Base-by-base conservation (phyloP, 371 early-diverging fungal genomes). In the Syncephalastrum contaminatum region DNA sequence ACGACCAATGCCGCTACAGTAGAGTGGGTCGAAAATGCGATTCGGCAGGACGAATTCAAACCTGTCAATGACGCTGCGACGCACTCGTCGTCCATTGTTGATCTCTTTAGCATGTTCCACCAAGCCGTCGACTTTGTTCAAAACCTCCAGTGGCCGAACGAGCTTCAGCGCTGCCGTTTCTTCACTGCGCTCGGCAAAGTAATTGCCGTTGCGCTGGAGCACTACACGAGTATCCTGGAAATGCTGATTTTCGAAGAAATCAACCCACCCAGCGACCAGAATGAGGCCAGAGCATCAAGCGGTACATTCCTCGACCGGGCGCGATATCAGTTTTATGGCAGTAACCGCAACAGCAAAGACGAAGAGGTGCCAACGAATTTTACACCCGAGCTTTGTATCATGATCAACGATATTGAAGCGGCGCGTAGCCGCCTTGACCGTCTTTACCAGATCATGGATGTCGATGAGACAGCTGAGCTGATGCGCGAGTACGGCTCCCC, bases 51-150 rank as follows among this genome's bases (percentile, higher is more conserved):
- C 51, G 66, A 81, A 83, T 84, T 84, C 66, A 67, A 79, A 60
- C 56, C 77, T 49, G 68, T 84, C 51, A 82, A 77, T 60, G 84
- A 83, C 0, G 78, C 76, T 10, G 84, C 87, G 13, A 71, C 77
- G 20, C 89, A 91, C 61, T 91, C 93, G 2, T 89, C 91, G 6
- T 92, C 93, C 0, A 88, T 89, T 40, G 83, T 89, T 10, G 93
- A 92, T 63, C 62, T 92, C 6, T 82, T 90, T 51, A 78, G 85
- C 27, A 86, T 88, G 69, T 89, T 91, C 58, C 83, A 88, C 47
- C 88, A 91, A 65, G 86, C 88, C 6, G 73, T 88, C 15, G 84
- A 86, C 7, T 86, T 85, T 66, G 69, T 88, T 14, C 81, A 84
- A 49, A 78, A 75, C n/a, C 54, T 92, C 36, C 77, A 85, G 52